Evolutionary conservation across 2,329 filamentous ascomycete species (phyloP).

Genomic region (Exophiala viscosa): DNA sequence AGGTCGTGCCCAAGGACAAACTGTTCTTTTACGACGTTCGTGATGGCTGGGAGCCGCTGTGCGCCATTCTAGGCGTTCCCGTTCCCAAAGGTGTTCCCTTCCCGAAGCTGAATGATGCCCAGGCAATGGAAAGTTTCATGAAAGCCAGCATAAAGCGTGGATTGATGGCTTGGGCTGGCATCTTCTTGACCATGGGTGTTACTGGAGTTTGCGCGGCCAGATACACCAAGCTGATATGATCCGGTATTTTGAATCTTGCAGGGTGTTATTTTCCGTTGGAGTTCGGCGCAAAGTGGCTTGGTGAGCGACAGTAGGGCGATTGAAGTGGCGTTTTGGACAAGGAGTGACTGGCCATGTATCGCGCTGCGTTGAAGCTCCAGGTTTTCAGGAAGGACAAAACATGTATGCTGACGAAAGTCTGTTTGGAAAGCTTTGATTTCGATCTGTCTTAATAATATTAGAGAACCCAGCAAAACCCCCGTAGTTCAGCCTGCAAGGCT

Average conservation of each 20-base stretch:
- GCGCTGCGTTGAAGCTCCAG: too few species aligned
- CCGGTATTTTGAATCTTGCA: neutral
- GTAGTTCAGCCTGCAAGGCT: too few species aligned
- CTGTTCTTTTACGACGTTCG: conserved; percentile 38
- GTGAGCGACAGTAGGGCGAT: neutral
- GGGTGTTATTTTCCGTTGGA: neutral
- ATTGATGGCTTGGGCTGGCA: conserved; percentile 31
- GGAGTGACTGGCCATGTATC: too few species aligned
- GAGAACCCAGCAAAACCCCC: too few species aligned
- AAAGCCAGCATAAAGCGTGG: conserved; percentile 30
- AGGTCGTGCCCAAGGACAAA: conserved; percentile 30
- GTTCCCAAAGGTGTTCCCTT: conserved; percentile 29
- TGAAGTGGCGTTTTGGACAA: neutral
- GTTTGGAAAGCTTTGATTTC: too few species aligned
- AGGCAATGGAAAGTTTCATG: conserved; percentile 27
- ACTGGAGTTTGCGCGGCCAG: conserved; percentile 13
- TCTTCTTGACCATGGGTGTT: conserved; percentile 25
- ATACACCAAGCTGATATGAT: conserved; percentile 15
- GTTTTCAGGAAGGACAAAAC: too few species aligned
- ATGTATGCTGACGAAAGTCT: too few species aligned
- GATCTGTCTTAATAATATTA: too few species aligned
- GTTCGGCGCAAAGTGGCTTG: neutral
- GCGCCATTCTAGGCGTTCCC: conserved; percentile 28
- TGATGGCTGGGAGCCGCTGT: conserved; percentile 30
- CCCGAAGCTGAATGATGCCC: conserved; percentile 28